A percentile compares a stretch with the other conserved stretches of the same genome.
phyloP scores from a whole-genome alignment of 73 alveolate species.

The Halteria grandinella region DNA sequence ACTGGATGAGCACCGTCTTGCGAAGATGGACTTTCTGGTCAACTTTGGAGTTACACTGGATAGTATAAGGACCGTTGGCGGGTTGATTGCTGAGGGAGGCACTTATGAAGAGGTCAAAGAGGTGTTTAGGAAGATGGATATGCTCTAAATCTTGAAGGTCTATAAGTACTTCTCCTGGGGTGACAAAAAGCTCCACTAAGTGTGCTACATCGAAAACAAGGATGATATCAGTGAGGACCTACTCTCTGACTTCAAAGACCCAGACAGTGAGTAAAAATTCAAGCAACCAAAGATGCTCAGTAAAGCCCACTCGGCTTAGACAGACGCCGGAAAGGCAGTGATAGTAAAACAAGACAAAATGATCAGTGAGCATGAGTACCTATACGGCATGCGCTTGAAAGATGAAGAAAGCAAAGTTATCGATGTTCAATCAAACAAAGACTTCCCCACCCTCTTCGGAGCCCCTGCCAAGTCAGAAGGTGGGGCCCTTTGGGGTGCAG shows the following conservation, averaged over 20 bases:
- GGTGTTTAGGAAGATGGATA: not conserved
- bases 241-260: constrained; percentile 42
- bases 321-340: constrained; percentile 2
- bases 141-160: constrained; percentile 46
- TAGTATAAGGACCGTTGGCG: constrained; percentile 1
- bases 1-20: constrained; percentile 5
- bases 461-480: constrained; percentile 21
- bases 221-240: constrained; percentile 62
- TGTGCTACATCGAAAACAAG: constrained; percentile 53
- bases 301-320: not conserved
- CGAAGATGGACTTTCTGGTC: constrained; percentile 30
- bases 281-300: constrained; percentile 11
- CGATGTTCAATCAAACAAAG: constrained; percentile 33
- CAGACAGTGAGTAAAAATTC: constrained; percentile 10
- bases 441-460: constrained; percentile 63
- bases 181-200: constrained; percentile 41
- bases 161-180: constrained; percentile 62
- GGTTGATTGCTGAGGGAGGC: constrained; percentile 35
- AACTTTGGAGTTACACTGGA: constrained; percentile 64
- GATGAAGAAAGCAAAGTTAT: constrained; percentile 6
- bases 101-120: constrained; percentile 1
- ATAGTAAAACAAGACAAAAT: constrained; percentile 7
- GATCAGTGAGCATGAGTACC: constrained; percentile 30
- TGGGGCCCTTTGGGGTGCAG: constrained; percentile 5
- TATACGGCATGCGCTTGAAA: constrained; percentile 21